phyloP scores from a whole-genome alignment of 352 stramenopile species.

The Phytophthora multivora region DNA sequence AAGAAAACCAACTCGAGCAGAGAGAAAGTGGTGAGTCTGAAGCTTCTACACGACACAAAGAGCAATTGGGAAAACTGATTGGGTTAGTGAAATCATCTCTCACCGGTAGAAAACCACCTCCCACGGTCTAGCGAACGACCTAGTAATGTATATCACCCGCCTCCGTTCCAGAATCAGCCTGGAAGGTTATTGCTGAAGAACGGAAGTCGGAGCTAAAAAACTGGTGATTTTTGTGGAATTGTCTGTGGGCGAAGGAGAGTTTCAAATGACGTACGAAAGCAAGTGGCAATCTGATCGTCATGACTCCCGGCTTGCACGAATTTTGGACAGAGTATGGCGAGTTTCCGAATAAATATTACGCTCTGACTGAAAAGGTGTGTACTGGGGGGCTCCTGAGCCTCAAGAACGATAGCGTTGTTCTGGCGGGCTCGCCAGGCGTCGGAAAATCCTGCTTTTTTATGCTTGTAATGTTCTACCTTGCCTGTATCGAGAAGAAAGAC shows the following conservation, averaged over 20 bases:
- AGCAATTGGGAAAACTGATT: constrained; percentile 61
- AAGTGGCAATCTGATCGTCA: neutral
- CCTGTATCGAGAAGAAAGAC: constrained; percentile 9
- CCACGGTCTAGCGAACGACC: too few species aligned
- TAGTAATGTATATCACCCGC: too few species aligned
- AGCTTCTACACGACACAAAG: constrained; percentile 37
- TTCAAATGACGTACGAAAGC: neutral
- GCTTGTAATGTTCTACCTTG: constrained; percentile 17
- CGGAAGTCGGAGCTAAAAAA: neutral
- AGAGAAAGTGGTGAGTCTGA: too few species aligned
- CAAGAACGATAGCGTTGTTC: constrained; percentile 10
- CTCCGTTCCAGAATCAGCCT: too few species aligned
- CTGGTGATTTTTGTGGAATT: too few species aligned
- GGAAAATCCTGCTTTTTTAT: constrained; percentile 25
- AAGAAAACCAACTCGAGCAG: too few species aligned
- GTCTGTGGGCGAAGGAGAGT: neutral
- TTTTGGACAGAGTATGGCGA: neutral
- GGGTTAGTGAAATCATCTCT: constrained; percentile 50
- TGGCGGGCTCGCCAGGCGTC: constrained; percentile 16
- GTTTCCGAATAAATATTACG: neutral
- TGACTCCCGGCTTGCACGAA: neutral
- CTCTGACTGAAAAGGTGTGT: constrained; percentile 10
- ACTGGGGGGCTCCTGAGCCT: neutral
- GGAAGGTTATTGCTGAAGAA: too few species aligned
- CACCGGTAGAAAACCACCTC: too few species aligned